Base-by-base conservation (phyloP, 805 yeast species). In the Candida hungchunana region DNA sequence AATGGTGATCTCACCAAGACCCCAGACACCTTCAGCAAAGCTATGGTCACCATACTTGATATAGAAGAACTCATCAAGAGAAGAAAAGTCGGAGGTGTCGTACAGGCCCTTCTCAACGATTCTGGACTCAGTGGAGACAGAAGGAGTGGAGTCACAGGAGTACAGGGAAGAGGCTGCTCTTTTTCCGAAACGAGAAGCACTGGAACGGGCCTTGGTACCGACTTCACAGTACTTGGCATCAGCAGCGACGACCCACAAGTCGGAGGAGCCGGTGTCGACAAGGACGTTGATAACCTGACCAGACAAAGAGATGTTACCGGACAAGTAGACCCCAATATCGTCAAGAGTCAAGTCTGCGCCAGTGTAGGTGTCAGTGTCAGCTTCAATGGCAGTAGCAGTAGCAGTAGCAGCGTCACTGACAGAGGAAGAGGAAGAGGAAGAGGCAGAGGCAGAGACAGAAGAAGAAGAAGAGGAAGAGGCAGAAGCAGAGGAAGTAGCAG, bases 11-110 rank as follows among this genome's bases (percentile, higher is more conserved):
- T 65, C 63, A 48, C 86, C 95, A 26, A 61, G 56, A 14, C 84
- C 94, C 76, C 79, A 79, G 10, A 46, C 42, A 10, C 84, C 85
- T 11, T 53, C 46, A 9, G 78, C 78, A 39, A 58, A 67, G 8
- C 68, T 57, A 19, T 65, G 63, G 44, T 75, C 81, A 12, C 69
- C 69, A 50, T 76, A 77, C 31, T 52, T 43, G 41, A 70, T 69
- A 22, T 40, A 46, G 40, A 68, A 71, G 11, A 56, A 43, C 8
- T 56, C 36, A 22, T 42, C 46, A 34, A 54, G 9, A n/a, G 25
- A 24, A 4, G 18, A 5, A 13, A 24, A 32, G 13, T 32, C 14
- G 10, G 18, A n/a, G 17, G 35, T 26, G 29, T 32, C 25, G 23
- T 32, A 32, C 13, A 32, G 18, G 7, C 29, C 30, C 18, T 19